A percentile compares a stretch with the other conserved stretches of the same genome.
Conservation (phyloP, 1,284 basidiomycete genomes). For the Austroboletus novae-zelandiae region DNA sequence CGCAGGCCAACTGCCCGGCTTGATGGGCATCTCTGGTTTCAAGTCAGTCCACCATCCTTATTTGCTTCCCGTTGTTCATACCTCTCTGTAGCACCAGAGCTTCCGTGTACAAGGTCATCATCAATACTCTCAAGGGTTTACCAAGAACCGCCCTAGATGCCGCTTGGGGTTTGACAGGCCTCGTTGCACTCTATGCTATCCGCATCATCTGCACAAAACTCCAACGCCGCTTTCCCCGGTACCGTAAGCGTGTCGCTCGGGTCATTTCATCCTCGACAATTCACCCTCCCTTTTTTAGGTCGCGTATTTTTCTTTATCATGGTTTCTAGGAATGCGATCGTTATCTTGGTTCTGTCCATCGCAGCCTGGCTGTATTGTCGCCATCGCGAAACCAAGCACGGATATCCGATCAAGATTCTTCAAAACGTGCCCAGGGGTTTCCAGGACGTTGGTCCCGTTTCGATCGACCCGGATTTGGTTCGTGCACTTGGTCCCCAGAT, state of each 20-base stretch:
- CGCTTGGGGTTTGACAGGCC: slow-evolving; percentile 84
- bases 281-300: slow-evolving; percentile 37
- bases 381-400: slow-evolving; percentile 52
- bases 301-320: slow-evolving; percentile 87
- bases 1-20: slow-evolving; percentile 78
- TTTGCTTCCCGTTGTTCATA: background rate
- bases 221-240: slow-evolving; percentile 64
- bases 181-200: slow-evolving; percentile 74
- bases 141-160: slow-evolving; percentile 76
- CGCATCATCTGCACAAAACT: slow-evolving; percentile 63
- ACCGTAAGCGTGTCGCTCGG: slow-evolving; percentile 40
- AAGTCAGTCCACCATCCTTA: slow-evolving; percentile 49
- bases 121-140: slow-evolving; percentile 88
- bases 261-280: background rate
- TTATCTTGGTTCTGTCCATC: slow-evolving; percentile 82
- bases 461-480: slow-evolving; percentile 66
- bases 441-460: slow-evolving; percentile 72
- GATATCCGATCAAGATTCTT: slow-evolving; percentile 87
- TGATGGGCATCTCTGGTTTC: slow-evolving; percentile 84
- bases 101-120: slow-evolving; percentile 84
- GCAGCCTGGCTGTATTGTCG: slow-evolving; percentile 83
- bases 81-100: slow-evolving; percentile 68
- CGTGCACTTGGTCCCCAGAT: slow-evolving; percentile 73
- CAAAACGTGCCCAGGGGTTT: slow-evolving; percentile 82
- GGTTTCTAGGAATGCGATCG: slow-evolving; percentile 84